Evolutionary conservation across 345 rosid genomes (phyloP).

Genomic region (Aethionema arabicum): DNA sequence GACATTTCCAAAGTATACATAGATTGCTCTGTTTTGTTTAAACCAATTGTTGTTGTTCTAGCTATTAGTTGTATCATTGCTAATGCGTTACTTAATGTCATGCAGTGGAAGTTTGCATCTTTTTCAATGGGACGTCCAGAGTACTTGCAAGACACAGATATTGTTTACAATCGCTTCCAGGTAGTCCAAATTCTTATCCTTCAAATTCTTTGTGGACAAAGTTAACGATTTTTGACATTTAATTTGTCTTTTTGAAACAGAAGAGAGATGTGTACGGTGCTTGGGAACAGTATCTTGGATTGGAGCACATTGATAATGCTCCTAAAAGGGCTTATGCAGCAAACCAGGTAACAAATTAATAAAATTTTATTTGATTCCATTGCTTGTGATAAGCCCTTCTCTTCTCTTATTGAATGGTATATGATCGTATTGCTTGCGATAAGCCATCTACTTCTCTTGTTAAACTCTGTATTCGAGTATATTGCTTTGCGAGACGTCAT

Average conservation of each 20-base stretch:
- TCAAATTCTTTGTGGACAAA: background rate
- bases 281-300: slow-evolving; percentile 91
- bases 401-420: too few species aligned
- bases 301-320: slow-evolving; percentile 83
- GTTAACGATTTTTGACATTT: background rate
- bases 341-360: slow-evolving; percentile 53
- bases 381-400: background rate
- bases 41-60: background rate
- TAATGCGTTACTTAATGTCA: slow-evolving; percentile 1
- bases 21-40: slow-evolving; percentile 4
- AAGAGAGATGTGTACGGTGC: slow-evolving; percentile 76
- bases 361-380: background rate
- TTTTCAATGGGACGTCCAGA: slow-evolving; percentile 89
- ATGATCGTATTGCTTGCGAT: too few species aligned
- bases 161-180: slow-evolving; percentile 84
- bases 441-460: too few species aligned
- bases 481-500: too few species aligned
- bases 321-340: slow-evolving; percentile 77
- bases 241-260: slow-evolving; percentile 34
- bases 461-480: too few species aligned
- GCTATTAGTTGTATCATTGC: background rate
- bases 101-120: slow-evolving; percentile 94
- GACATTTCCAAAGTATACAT: slow-evolving; percentile 76
- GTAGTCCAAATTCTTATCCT: slow-evolving; percentile 30
- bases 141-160: slow-evolving; percentile 73